Evolutionary conservation across 1,284 basidiomycete genomes (phyloP), one percentile per base, ranked within the genome.

Genomic region (Lentinula novae-zelandiae): DNA sequence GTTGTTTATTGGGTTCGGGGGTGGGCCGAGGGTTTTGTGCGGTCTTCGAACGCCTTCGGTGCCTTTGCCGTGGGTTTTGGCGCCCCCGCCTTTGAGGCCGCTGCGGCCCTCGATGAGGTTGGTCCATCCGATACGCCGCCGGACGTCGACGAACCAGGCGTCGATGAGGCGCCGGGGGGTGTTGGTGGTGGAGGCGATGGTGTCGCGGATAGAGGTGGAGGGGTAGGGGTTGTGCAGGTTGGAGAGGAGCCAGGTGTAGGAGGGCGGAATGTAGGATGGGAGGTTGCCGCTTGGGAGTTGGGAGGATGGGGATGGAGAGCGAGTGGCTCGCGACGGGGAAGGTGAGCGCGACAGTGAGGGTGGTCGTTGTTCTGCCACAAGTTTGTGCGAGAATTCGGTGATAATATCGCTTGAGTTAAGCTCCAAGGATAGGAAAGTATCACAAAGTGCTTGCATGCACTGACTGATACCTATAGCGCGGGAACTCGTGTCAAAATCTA

Each of bases 71-170:
- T 27, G 27, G 27, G 27, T 27, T 0, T 0, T 0, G 7, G 12
- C 65, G 2, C 64, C 61, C 0, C 60, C 39, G 63, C 10, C 58
- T 54, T 36, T 46, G 59, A 9, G 27, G 27, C 27, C 27, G 27
- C 27, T 27, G 27, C 27, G 27, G 27, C 27, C 27, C 57, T 49
- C 12, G 52, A 50, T 9, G 27, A 84, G 62, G 0, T 62, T 40
- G 3, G 77, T 82, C 84, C 83, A 85, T 0, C 82, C 83, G 0
- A 84, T 84, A 0, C 81, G 74, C 15, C 76, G 76, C 0, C 84
- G 75, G 0, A 69, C 70, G 15, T 79, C 78, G 17, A 73, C 67
- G 51, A 85, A 85, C 84, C 83, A 85, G 0, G 70, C 67, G 39
- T 77, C 76, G 40, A 85, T 66, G 1, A 77, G 69, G 17, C 72